A percentile compares a stretch with the other conserved stretches of the same genome.
These are phyloP conservation scores for Scutellaria minor DNA, from an alignment of 257 asterid genomes.

Conservation along the genomic window DNA sequence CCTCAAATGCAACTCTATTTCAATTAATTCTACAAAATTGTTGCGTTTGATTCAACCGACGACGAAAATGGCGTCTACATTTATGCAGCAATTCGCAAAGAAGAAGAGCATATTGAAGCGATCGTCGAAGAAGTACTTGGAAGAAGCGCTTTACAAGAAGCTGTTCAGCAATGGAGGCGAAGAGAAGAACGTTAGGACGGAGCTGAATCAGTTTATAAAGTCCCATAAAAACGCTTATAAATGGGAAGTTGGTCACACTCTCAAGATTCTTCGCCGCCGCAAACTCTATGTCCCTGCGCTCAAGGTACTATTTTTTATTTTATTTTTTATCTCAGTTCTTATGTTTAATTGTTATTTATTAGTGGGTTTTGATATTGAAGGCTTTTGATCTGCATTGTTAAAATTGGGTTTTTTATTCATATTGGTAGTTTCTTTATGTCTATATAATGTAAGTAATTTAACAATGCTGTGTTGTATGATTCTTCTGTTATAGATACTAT, in stretches of 20 bases:
- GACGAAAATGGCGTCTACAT: conserved; percentile 67
- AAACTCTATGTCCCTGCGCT: conserved; percentile 74
- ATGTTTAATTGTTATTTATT: background rate
- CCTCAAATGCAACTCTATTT: conserved; percentile 28
- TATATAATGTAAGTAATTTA: background rate
- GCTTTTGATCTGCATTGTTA: conserved; percentile 23
- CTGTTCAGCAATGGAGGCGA: conserved; percentile 76
- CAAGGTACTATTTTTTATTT: conserved; percentile 52
- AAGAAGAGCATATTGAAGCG: conserved; percentile 66
- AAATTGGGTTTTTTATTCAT: conserved; percentile 11
- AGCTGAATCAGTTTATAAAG: conserved; percentile 70
- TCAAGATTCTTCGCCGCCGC: conserved; percentile 76
- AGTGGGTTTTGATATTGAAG: background rate
- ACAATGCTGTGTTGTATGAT: background rate
- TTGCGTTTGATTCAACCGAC: background rate
- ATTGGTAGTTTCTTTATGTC: background rate
- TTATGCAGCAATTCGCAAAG: conserved; percentile 72
- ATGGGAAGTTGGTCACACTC: conserved; percentile 89
- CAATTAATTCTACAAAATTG: background rate
- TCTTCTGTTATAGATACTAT: background rate
- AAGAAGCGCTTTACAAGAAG: conserved; percentile 81
- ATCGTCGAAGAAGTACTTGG: conserved; percentile 73
- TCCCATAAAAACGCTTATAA: conserved; percentile 76
- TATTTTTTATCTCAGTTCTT: background rate
- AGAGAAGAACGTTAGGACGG: conserved; percentile 56